Evolutionary conservation across 495 filamentous ascomycete genomes (phyloP).

Genomic region (Copromyces sp.): DNA sequence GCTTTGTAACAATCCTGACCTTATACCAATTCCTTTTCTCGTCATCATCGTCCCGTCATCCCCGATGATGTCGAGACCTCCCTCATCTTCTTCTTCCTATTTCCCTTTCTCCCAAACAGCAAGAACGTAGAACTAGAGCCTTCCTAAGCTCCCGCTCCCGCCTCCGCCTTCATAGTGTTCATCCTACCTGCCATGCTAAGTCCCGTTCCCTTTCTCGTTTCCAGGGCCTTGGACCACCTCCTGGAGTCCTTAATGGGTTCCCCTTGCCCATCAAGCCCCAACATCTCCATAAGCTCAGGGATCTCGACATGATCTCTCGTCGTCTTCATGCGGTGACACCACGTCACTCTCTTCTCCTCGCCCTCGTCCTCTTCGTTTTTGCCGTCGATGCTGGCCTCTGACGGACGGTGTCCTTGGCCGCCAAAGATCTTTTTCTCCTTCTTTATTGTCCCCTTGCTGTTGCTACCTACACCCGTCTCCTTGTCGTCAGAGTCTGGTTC

Average conservation of each 20-base stretch:
- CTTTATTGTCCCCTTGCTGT: not conserved
- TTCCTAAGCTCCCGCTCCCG: not conserved
- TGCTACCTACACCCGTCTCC: not conserved
- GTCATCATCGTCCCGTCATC: not conserved
- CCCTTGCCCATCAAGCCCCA: constrained; percentile 46
- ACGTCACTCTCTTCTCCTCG: constrained; percentile 51
- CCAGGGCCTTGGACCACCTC: constrained; percentile 31
- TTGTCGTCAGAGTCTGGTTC: not conserved
- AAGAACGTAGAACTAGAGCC: not conserved
- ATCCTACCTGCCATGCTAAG: constrained; percentile 34
- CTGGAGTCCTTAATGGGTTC: constrained; percentile 28
- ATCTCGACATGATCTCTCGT: constrained; percentile 73
- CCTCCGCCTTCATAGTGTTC: constrained; percentile 18
- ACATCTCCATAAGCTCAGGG: constrained; percentile 46
- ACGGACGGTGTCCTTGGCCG: not conserved
- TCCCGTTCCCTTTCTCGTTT: constrained; percentile 36
- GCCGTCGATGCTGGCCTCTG: constrained; percentile 17
- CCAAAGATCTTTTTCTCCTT: not conserved
- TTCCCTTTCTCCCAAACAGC: not conserved
- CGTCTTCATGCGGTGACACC: constrained; percentile 78
- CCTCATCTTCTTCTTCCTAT: not conserved
- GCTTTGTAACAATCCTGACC: not conserved
- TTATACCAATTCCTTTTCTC: not conserved
- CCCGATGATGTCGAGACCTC: not conserved
- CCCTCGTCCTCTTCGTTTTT: constrained; percentile 16